Conservation (phyloP, 2,329 filamentous ascomycete genomes). For the Fusarium heterosporum region DNA sequence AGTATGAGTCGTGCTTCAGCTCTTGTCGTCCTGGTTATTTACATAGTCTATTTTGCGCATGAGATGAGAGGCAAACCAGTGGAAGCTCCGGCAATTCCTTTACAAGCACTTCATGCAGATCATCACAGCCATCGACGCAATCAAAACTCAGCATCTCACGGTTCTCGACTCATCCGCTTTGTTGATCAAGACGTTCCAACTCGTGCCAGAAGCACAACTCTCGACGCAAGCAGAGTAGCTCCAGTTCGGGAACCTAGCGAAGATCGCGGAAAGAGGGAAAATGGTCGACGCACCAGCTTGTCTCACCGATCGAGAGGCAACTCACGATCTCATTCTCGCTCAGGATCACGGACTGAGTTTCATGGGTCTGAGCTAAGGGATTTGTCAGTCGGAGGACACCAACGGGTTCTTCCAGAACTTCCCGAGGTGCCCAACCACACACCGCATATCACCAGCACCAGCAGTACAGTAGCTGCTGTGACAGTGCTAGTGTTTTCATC, state of each 20-base stretch:
- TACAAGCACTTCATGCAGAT: conserved; percentile 67
- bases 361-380: conserved; percentile 39
- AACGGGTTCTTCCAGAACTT: conserved; percentile 18
- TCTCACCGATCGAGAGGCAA: conserved; percentile 41
- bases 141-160: conserved; percentile 15
- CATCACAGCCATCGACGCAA: conserved; percentile 16
- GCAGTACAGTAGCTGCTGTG: conserved; percentile 56
- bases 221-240: conserved; percentile 19
- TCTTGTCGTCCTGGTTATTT: conserved; percentile 78
- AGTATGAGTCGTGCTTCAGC: conserved; percentile 83
- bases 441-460: conserved; percentile 12
- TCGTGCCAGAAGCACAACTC: conserved; percentile 33
- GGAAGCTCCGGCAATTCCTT: conserved; percentile 78
- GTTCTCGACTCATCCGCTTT: conserved; percentile 49
- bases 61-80: conserved; percentile 74
- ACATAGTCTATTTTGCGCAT: conserved; percentile 79
- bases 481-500: conserved; percentile 65
- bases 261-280: conserved; percentile 15
- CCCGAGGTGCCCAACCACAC: not conserved
- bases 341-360: conserved; percentile 41
- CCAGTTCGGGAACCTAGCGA: conserved; percentile 1
- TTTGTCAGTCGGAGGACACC: conserved; percentile 32
- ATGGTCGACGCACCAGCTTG: conserved; percentile 18
- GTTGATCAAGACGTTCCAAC: conserved; percentile 41
- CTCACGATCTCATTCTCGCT: conserved; percentile 42